These are phyloP conservation scores for Penicillium aurantiogriseum DNA, from an alignment of 2,329 filamentous ascomycete genomes.

Conservation along the genomic window DNA sequence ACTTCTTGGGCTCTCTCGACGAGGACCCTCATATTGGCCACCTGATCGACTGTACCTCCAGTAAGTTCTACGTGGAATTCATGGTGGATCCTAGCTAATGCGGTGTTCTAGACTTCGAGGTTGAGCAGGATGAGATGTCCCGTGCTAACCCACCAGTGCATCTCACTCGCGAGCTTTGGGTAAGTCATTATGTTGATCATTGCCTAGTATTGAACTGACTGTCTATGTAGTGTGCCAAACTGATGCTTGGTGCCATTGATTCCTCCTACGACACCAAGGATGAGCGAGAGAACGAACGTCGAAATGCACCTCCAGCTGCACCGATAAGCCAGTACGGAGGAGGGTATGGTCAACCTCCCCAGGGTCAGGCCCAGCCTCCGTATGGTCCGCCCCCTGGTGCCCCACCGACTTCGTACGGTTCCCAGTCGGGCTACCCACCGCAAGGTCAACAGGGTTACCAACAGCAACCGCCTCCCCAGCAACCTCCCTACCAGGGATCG, in stretches of 20 bases:
- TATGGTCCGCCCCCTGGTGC: constrained; percentile 22
- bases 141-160: constrained; percentile 61
- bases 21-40: constrained; percentile 60
- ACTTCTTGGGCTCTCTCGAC: constrained; percentile 64
- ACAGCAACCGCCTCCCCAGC: neutral
- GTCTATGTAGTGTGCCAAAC: constrained; percentile 54
- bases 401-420: constrained; percentile 10
- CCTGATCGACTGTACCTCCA: constrained; percentile 67
- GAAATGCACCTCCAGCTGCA: constrained; percentile 28
- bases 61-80: constrained; percentile 45
- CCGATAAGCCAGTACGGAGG: constrained; percentile 38
- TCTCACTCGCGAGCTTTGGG: constrained; percentile 64
- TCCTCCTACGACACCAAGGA: constrained; percentile 65
- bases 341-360: constrained; percentile 25
- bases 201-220: constrained; percentile 15
- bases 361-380: constrained; percentile 23
- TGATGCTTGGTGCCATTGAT: constrained; percentile 67
- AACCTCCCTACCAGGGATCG: constrained; percentile 14
- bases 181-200: constrained; percentile 22
- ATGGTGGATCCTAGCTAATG: constrained; percentile 16
- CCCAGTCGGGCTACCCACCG: constrained; percentile 13
- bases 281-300: constrained; percentile 52
- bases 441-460: constrained; percentile 1
- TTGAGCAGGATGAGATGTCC: constrained; percentile 66
- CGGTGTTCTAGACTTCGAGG: constrained; percentile 57